Percentiles rank a stretch among this genome's conserved stretches.
Evolutionary conservation across 495 filamentous ascomycete species (phyloP).

Genomic region (Usnea hakonensis): DNA sequence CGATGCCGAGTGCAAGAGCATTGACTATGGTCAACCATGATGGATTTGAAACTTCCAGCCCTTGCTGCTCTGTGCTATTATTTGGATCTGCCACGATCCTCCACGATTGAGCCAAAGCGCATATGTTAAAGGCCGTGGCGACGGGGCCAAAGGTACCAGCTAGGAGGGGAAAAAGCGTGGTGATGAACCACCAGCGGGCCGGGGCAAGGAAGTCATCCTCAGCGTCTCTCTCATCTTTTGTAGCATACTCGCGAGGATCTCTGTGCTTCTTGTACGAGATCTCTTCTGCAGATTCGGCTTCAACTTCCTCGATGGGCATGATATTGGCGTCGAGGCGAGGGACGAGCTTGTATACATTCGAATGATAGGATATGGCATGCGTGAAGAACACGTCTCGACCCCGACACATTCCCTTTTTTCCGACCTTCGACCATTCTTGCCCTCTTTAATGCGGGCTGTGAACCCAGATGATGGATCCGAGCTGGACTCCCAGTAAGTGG

Average conservation of each 20-base stretch:
- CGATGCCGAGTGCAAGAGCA: background rate
- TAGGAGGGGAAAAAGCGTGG: background rate
- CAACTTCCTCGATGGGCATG: background rate
- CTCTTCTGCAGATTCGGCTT: background rate
- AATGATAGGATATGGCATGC: too few species aligned
- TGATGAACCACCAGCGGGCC: background rate
- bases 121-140: background rate
- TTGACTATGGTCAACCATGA: constrained; percentile 6
- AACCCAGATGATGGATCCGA: too few species aligned
- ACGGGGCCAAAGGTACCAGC: background rate
- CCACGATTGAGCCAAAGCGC: background rate
- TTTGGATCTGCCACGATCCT: background rate
- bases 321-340: background rate
- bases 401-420: too few species aligned
- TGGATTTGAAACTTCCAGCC: background rate
- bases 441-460: too few species aligned
- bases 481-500: too few species aligned
- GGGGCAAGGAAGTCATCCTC: background rate
- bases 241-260: background rate
- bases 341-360: background rate
- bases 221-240: background rate
- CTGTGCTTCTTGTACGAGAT: background rate
- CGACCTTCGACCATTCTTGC: too few species aligned
- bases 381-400: too few species aligned
- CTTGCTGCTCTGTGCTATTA: background rate